Evolutionary conservation across 768 basidiomycete genomes (phyloP).

Genomic region (Lactarius evosmus): DNA sequence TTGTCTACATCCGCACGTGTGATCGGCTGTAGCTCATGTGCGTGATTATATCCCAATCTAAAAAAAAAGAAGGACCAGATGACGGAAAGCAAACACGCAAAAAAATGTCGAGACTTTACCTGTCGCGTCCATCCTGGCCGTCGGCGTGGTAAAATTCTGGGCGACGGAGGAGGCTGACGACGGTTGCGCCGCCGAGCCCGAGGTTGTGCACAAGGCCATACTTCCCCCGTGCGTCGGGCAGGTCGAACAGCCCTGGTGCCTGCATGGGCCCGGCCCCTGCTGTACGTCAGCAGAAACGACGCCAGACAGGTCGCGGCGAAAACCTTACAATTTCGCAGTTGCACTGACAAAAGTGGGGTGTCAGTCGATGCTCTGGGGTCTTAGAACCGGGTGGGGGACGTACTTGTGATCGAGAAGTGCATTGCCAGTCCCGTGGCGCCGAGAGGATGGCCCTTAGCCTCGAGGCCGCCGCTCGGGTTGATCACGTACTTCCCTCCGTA

Average conservation of each 20-base stretch:
- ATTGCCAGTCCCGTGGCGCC: slow-evolving; percentile 82
- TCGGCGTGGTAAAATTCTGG: slow-evolving; percentile 72
- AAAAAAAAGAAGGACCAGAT: neutral
- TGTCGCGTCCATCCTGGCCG: slow-evolving; percentile 62
- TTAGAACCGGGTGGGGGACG: slow-evolving; percentile 29
- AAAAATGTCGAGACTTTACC: slow-evolving; percentile 41
- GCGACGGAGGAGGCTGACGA: slow-evolving; percentile 69
- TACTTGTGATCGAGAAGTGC: slow-evolving; percentile 84
- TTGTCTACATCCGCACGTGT: slow-evolving; percentile 66
- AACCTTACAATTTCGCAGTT: slow-evolving; percentile 61
- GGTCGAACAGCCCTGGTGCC: slow-evolving; percentile 64
- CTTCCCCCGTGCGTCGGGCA: slow-evolving; percentile 63
- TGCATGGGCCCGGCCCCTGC: slow-evolving; percentile 85
- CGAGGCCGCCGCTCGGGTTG: slow-evolving; percentile 81
- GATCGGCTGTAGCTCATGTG: slow-evolving; percentile 58
- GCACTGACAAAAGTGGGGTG: slow-evolving; percentile 46
- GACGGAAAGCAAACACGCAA: neutral
- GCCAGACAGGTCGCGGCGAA: neutral
- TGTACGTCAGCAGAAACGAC: neutral
- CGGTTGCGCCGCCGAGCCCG: slow-evolving; percentile 77
- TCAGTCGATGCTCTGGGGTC: neutral
- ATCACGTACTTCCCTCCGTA: slow-evolving; percentile 84
- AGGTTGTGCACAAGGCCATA: slow-evolving; percentile 82
- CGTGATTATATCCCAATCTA: slow-evolving; percentile 79
- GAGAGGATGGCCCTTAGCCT: slow-evolving; percentile 86